Conservation (phyloP, 148 eudicot genomes). For the Spergularia marina region DNA sequence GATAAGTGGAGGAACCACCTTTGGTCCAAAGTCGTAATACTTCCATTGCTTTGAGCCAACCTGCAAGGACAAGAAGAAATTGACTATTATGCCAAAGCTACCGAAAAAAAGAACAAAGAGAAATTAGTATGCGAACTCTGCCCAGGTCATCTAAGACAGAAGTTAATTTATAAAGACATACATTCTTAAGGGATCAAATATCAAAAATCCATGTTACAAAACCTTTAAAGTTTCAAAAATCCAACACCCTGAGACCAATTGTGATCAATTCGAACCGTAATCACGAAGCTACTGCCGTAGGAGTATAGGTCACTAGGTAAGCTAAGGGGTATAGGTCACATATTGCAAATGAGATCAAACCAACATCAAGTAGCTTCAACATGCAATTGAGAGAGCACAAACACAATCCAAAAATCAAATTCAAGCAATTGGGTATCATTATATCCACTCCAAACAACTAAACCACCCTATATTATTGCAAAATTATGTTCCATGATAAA, state of each 20-base stretch:
- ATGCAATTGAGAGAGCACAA: not conserved
- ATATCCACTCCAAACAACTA: not conserved
- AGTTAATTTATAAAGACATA: too few relatives aligned
- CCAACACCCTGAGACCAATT: not conserved
- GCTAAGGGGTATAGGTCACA: not conserved
- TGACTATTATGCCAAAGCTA: conserved; percentile 16
- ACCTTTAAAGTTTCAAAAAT: too few relatives aligned
- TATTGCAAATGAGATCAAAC: not conserved
- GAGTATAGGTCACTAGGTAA: not conserved
- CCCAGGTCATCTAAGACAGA: not conserved
- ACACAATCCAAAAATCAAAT: not conserved
- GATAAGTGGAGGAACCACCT: conserved; percentile 87
- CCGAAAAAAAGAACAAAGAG: not conserved
- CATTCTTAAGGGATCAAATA: too few relatives aligned
- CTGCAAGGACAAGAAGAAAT: conserved; percentile 32
- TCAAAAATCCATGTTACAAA: too few relatives aligned
- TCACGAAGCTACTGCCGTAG: not conserved
- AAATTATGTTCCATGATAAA: not conserved
- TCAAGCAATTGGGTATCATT: not conserved
- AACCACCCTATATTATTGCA: not conserved
- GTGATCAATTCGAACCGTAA: not conserved
- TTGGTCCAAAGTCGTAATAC: conserved; percentile 97
- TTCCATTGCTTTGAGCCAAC: conserved; percentile 93
- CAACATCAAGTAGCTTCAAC: not conserved
- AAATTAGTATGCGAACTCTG: not conserved